A percentile compares a stretch with the other conserved stretches of the same genome.
phyloP scores from a whole-genome alignment of 495 filamentous ascomycete genomes.

The Penicillium robsamsonii region DNA sequence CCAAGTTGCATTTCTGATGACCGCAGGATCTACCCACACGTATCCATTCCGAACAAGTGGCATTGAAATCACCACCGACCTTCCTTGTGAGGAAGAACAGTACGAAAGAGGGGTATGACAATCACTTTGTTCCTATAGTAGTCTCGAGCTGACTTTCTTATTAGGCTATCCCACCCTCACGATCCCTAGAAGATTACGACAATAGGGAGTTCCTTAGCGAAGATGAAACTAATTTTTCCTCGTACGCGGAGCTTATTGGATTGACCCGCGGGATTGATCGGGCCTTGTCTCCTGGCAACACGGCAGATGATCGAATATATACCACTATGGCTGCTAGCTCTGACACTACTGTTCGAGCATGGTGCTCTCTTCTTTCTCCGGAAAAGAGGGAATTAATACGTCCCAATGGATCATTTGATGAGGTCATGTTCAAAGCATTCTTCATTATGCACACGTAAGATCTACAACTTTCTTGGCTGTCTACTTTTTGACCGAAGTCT shows the following conservation, averaged over 20 bases:
- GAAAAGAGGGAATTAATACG: conserved; percentile 17
- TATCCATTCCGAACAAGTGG: conserved; percentile 22
- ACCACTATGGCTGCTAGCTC: conserved; percentile 11
- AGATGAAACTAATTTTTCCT: conserved; percentile 18
- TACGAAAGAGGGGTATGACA: conserved; percentile 18
- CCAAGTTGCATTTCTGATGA: neutral
- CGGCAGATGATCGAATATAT: conserved; percentile 7
- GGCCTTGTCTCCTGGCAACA: conserved; percentile 10
- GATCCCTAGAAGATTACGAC: conserved; percentile 21
- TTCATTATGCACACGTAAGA: conserved; percentile 23
- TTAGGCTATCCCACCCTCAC: conserved; percentile 15
- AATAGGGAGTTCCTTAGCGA: conserved; percentile 20
- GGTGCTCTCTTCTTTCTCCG: conserved; percentile 16
- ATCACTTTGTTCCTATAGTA: neutral
- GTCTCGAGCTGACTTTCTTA: neutral
- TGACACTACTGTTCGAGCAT: conserved; percentile 17
- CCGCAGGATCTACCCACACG: conserved; percentile 12
- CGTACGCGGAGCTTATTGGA: conserved; percentile 21
- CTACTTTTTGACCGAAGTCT: neutral
- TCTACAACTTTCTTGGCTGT: neutral
- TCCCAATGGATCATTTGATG: conserved; percentile 19
- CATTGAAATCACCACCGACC: conserved; percentile 14
- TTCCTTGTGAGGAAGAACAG: conserved; percentile 21
- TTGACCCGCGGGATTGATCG: conserved; percentile 18
- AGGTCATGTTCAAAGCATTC: conserved; percentile 25